Percentiles rank a stretch among this genome's conserved stretches.
These are phyloP conservation scores for Phalaenopsis hybrid DNA, from an alignment of 116 monocot species.

Conservation along the genomic window DNA sequence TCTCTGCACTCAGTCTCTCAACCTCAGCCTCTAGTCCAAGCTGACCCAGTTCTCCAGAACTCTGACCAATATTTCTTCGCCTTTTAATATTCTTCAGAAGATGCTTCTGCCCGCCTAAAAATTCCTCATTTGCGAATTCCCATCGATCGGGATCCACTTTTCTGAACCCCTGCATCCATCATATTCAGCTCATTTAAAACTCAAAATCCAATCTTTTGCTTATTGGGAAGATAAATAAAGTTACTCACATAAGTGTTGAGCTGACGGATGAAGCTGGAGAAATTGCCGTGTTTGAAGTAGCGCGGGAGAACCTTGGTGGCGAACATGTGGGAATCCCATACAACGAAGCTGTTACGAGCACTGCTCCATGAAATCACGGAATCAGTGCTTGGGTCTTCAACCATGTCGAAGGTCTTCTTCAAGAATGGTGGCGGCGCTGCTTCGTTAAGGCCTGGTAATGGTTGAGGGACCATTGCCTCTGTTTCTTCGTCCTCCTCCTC, in stretches of 20 bases:
- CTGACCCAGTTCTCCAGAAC: slow-evolving; percentile 17
- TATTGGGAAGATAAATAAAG: neutral
- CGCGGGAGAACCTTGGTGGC: slow-evolving; percentile 21
- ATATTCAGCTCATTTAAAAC: neutral
- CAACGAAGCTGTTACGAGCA: slow-evolving; percentile 28
- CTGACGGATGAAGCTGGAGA: slow-evolving; percentile 35
- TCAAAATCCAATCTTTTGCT: neutral
- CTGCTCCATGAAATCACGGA: slow-evolving; percentile 24
- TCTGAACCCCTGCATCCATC: slow-evolving; percentile 39
- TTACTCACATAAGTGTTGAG: slow-evolving; percentile 27
- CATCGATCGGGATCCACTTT: slow-evolving; percentile 49
- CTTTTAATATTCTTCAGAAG: slow-evolving; percentile 57
- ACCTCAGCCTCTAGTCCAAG: slow-evolving; percentile 27
- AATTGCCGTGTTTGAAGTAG: slow-evolving; percentile 30
- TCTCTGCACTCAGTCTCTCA: slow-evolving; percentile 24
- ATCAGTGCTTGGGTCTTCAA: slow-evolving; percentile 25
- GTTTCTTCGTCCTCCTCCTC: slow-evolving; percentile 6
- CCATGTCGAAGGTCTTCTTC: slow-evolving; percentile 40
- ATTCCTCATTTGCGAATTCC: slow-evolving; percentile 53
- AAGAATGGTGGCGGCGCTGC: slow-evolving; percentile 28
- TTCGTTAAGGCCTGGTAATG: slow-evolving; percentile 18
- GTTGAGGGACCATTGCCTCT: slow-evolving; percentile 11
- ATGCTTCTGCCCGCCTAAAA: slow-evolving; percentile 46
- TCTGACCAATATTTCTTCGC: slow-evolving; percentile 18
- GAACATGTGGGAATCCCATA: slow-evolving; percentile 25